Conservation (phyloP, 208 protist genomes). For the Balamuthia mandrillaris region DNA sequence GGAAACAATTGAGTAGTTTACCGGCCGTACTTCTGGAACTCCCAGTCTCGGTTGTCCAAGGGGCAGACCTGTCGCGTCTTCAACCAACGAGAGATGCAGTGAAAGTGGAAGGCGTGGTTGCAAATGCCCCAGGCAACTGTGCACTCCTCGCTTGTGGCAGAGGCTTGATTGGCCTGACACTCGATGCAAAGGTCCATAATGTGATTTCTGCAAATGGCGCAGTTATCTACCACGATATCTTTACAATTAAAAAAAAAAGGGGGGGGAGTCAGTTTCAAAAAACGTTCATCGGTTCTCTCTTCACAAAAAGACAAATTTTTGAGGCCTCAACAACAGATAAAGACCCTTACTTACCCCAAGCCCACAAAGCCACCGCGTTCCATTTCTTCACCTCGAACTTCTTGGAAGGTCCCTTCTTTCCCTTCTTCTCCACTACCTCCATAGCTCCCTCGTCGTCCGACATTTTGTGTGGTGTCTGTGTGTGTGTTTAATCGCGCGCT, state of each 20-base stretch:
- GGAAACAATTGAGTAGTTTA: no score
- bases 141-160: slow-evolving; percentile 87
- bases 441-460: slow-evolving; percentile 8
- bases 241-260: neutral
- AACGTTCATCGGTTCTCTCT: neutral
- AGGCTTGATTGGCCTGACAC: slow-evolving; percentile 91
- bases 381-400: slow-evolving; percentile 91
- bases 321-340: neutral
- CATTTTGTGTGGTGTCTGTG: slow-evolving; percentile 6
- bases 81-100: slow-evolving; percentile 97
- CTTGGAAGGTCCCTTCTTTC: slow-evolving; percentile 3
- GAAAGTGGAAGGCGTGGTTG: slow-evolving; percentile 98
- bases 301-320: neutral
- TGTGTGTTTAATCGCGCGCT: neutral
- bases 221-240: slow-evolving; percentile 96
- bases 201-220: slow-evolving; percentile 97
- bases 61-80: slow-evolving; percentile 97
- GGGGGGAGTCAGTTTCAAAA: neutral
- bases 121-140: slow-evolving; percentile 97
- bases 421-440: slow-evolving; percentile 13
- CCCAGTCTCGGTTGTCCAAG: slow-evolving; percentile 93
- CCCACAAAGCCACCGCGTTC: slow-evolving; percentile 97
- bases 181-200: slow-evolving; percentile 98
- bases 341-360: slow-evolving; percentile 77
- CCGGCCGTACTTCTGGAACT: slow-evolving; percentile 93